These are phyloP conservation scores for Kwoniella bestiolae DNA, from an alignment of 768 basidiomycete genomes.

Conservation along the genomic window DNA sequence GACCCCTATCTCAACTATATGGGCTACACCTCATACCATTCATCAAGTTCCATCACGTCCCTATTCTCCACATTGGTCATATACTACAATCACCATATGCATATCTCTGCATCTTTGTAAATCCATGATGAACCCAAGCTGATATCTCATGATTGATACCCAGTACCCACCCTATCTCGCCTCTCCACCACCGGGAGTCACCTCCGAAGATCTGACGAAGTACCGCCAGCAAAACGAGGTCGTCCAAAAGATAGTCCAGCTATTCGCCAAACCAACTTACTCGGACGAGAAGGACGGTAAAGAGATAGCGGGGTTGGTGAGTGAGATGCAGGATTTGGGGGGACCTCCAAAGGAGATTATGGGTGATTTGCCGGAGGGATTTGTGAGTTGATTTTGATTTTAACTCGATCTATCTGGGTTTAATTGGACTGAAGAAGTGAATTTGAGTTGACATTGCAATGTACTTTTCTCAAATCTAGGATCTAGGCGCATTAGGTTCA, in stretches of 20 bases:
- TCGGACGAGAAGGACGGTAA: conserved; percentile 48
- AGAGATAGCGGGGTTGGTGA: conserved; percentile 36
- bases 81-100: neutral
- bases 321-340: conserved; percentile 57
- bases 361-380: conserved; percentile 56
- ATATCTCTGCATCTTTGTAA: neutral
- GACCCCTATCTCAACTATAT: too few species aligned
- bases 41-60: too few species aligned
- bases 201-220: conserved; percentile 39
- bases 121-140: neutral
- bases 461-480: conserved; percentile 20
- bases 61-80: neutral
- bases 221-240: conserved; percentile 46
- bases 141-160: neutral
- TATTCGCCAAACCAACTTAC: conserved; percentile 47
- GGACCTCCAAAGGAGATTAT: conserved; percentile 56
- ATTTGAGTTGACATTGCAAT: neutral
- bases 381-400: too few species aligned
- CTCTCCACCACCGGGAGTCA: conserved; percentile 40
- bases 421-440: too few species aligned
- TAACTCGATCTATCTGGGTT: too few species aligned
- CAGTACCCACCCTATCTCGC: conserved; percentile 56
- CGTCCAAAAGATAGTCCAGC: conserved; percentile 47
- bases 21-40: too few species aligned
- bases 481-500: conserved; percentile 40